Evolutionary conservation across 2,329 filamentous ascomycete genomes (phyloP), one percentile per base, ranked within the genome.

Genomic region (Zymoseptoria brevis): DNA sequence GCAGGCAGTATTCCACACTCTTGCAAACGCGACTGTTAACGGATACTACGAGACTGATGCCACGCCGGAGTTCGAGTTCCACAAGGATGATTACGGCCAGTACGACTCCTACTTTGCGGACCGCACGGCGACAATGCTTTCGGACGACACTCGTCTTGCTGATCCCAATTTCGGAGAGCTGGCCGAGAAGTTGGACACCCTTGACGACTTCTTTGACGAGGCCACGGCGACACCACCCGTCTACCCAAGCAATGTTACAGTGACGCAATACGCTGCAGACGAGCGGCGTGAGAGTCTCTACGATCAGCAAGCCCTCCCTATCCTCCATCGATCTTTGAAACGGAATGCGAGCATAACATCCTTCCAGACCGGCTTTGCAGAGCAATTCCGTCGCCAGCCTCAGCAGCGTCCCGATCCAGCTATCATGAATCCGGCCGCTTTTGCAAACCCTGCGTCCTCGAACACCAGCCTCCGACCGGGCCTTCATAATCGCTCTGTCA

Each of bases 1-100:
- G 2, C 93, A 97, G 72, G 90, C 92, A 0, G 92, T 94, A 0
- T 97, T 96, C 74, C 96, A 96, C 74, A 96, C 92, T 64, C 60
- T 72, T 19, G 64, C 68, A 2, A 74, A 74, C 29, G 67, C 72
- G 11, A 74, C 76, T 52, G 68, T 73, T 19, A 65, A 69, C 13
- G 72, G 74, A 30, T 76, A 81, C 7, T 66, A 68, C 49, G 83
- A 88, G 16, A 79, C 84, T 4, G 82, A 84, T 0, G 83, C 86
- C 3, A 94, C 90, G 0, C 88, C 90, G 1, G 92, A 96, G 52
- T 86, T 99, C 26, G 92, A 96, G 69, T 97, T 99, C 75, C 89
- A 95, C 66, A 83, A 86, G 2, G 95, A 99, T 62, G 92, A 97
- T 61, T 92, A 89, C 68, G 22, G 19, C 22, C 86, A 87, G 9